Evolutionary conservation across 164 flowering plant genomes (phyloP).

Genomic region (Magnolia changhungtana): DNA sequence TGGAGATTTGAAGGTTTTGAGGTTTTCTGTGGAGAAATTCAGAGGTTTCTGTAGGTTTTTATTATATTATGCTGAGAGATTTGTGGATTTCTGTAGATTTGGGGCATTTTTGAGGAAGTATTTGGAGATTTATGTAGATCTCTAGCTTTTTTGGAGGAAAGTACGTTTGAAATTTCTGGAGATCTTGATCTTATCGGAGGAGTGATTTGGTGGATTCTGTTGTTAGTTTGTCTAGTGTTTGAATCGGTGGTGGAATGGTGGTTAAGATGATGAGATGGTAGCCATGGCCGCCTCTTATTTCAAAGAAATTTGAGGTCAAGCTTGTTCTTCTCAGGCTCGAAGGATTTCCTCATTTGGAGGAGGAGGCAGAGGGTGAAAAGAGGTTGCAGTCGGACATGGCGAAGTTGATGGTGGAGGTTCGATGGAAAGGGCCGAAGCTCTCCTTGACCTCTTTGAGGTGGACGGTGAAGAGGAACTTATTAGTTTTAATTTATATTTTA

Average conservation of each 20-base stretch:
- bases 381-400: conserved; percentile 8
- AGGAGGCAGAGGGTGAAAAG: conserved; percentile 13
- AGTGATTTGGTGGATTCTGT: not conserved
- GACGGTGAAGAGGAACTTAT: conserved; percentile 67
- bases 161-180: not conserved
- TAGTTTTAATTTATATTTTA: too few relatives aligned
- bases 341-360: conserved; percentile 21
- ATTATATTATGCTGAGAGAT: too few relatives aligned
- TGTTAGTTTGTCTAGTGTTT: not conserved
- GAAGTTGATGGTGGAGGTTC: conserved; percentile 66
- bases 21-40: too few relatives aligned
- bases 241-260: conserved; percentile 49
- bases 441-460: conserved; percentile 59
- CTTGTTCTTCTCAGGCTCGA: too few relatives aligned
- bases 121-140: not conserved
- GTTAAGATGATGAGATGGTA: conserved; percentile 98
- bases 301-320: conserved; percentile 80
- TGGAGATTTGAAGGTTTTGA: too few relatives aligned
- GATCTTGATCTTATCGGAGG: not conserved
- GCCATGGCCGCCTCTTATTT: conserved; percentile 79
- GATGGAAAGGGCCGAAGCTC: conserved; percentile 79
- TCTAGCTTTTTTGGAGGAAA: not conserved
- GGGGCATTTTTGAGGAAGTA: not conserved
- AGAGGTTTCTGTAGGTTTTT: not conserved
- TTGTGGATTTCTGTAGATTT: not conserved